A percentile compares a stretch with the other conserved stretches of the same genome.
Evolutionary conservation across 345 rosid species (phyloP).

Genomic region (Acer saccharum): DNA sequence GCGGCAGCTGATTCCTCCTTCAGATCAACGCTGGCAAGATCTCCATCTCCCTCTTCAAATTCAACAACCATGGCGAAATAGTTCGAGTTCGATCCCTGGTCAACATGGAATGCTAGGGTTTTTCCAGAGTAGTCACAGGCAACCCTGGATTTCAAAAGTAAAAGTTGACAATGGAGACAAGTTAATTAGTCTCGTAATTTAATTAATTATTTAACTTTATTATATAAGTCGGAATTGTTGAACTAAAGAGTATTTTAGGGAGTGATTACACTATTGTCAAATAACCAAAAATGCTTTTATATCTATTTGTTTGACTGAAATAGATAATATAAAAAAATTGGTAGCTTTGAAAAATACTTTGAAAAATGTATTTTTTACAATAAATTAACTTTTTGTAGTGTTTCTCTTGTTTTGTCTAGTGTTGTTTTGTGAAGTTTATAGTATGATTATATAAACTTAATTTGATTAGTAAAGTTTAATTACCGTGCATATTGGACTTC

Average conservation of each 20-base stretch:
- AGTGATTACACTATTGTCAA: neutral
- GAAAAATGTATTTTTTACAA: too few relatives aligned
- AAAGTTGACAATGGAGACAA: too few relatives aligned
- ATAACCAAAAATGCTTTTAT: neutral
- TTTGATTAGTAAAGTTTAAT: neutral
- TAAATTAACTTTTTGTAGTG: too few relatives aligned
- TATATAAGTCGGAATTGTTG: neutral
- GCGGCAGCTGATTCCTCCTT: constrained; percentile 19
- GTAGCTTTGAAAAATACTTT: neutral
- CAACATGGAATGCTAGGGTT: constrained; percentile 42
- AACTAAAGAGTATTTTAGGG: too few relatives aligned
- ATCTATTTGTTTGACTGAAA: neutral
- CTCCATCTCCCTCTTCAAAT: constrained; percentile 56
- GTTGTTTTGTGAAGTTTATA: neutral
- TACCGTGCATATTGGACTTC: constrained; percentile 42
- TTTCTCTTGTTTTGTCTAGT: too few relatives aligned
- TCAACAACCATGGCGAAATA: constrained; percentile 47
- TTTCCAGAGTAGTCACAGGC: constrained; percentile 42
- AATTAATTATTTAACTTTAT: neutral
- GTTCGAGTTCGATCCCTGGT: constrained; percentile 43
- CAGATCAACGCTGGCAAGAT: constrained; percentile 32
- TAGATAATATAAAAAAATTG: neutral
- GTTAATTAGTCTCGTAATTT: neutral
- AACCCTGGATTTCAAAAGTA: constrained; percentile 28
- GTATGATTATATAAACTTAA: neutral